A percentile compares a stretch with the other conserved stretches of the same genome.
Evolutionary conservation across 2,329 filamentous ascomycete genomes (phyloP).

Genomic region (Gremmenia infestans): DNA sequence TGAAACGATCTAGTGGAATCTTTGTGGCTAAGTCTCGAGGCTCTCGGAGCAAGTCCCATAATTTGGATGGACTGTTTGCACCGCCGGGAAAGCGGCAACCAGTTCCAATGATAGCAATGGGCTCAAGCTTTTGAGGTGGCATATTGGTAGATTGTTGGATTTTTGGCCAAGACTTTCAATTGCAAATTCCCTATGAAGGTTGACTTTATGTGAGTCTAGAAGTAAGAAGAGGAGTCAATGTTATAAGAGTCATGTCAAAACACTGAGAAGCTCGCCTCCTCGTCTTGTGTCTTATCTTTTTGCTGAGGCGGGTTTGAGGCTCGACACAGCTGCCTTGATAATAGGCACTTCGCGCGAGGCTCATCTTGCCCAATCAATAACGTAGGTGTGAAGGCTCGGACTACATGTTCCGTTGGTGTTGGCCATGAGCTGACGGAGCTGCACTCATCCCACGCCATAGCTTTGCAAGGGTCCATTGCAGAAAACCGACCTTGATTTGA

Average conservation of each 20-base stretch:
- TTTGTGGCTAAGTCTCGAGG: conserved; percentile 45
- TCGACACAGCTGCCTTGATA: too few species aligned
- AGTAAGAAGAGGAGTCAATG: not conserved
- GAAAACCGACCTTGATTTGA: too few species aligned
- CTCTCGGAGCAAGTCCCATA: conserved; percentile 44
- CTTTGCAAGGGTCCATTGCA: too few species aligned
- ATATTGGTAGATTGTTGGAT: not conserved
- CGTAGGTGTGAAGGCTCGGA: too few species aligned
- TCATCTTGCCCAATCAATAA: too few species aligned
- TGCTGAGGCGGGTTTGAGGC: too few species aligned
- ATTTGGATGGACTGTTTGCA: conserved; percentile 37
- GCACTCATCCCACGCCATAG: too few species aligned
- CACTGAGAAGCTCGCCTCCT: too few species aligned
- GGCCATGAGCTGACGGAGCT: too few species aligned
- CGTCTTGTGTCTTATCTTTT: too few species aligned
- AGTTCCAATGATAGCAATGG: conserved; percentile 35
- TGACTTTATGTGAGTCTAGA: not conserved
- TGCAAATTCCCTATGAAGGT: not conserved
- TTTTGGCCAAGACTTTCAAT: not conserved
- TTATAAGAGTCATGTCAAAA: not conserved
- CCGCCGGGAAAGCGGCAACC: conserved; percentile 37
- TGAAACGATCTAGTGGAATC: conserved; percentile 35
- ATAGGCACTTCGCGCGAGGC: too few species aligned
- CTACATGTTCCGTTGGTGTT: too few species aligned
- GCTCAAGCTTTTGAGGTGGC: conserved; percentile 2